phyloP scores from a whole-genome alignment of 768 basidiomycete genomes.

The Mycena vulgaris region DNA sequence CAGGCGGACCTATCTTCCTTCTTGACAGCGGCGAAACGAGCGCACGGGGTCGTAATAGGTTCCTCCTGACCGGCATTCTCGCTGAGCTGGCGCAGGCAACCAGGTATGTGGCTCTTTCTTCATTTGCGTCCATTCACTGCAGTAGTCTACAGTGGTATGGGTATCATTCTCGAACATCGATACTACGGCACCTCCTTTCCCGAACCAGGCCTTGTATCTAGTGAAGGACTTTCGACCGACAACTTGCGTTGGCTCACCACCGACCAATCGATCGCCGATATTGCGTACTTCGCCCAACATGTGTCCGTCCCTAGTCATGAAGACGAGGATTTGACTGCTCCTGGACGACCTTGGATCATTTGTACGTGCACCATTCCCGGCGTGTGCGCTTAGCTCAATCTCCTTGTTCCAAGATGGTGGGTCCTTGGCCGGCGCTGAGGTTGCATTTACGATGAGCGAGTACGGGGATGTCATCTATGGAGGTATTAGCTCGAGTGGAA shows the following conservation, averaged over 20 bases:
- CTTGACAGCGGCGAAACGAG: slow-evolving; percentile 32
- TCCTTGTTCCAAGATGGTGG: slow-evolving; percentile 24
- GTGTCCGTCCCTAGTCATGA: slow-evolving; percentile 23
- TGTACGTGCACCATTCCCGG: slow-evolving; percentile 11
- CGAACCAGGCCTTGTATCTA: slow-evolving; percentile 8
- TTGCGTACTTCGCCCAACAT: slow-evolving; percentile 33
- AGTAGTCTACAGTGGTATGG: slow-evolving; percentile 25
- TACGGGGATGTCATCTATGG: slow-evolving; percentile 31
- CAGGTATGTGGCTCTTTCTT: slow-evolving; percentile 7
- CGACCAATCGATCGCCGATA: slow-evolving; percentile 32
- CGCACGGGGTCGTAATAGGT: slow-evolving; percentile 14
- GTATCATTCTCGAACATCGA: slow-evolving; percentile 31
- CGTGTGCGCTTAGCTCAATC: background rate
- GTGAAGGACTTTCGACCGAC: slow-evolving; percentile 27
- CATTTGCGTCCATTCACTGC: background rate
- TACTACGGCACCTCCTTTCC: slow-evolving; percentile 34
- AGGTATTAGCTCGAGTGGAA: slow-evolving; percentile 32
- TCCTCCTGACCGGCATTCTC: slow-evolving; percentile 28
- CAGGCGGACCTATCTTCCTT: slow-evolving; percentile 33
- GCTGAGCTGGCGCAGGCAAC: slow-evolving; percentile 31
- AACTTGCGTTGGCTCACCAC: slow-evolving; percentile 33
- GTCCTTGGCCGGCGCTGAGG: slow-evolving; percentile 30
- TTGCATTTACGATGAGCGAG: slow-evolving; percentile 22
- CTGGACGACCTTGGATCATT: slow-evolving; percentile 31
- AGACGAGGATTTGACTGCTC: slow-evolving; percentile 30